These are phyloP conservation scores for Daldinia caldariorum DNA, from an alignment of 495 filamentous ascomycete genomes.

Conservation along the genomic window DNA sequence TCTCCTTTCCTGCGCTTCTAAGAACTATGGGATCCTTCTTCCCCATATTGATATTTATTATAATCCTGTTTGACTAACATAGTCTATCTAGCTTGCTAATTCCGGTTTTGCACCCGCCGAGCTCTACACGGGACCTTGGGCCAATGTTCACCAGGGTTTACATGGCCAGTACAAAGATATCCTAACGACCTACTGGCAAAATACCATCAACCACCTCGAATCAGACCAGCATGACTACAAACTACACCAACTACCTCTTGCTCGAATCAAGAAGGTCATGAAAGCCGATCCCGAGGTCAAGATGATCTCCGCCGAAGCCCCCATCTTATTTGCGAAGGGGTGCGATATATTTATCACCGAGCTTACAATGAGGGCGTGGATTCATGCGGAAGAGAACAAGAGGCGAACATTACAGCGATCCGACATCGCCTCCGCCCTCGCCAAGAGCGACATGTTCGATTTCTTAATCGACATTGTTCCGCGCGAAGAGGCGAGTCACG, in stretches of 20 bases:
- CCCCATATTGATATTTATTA: not conserved
- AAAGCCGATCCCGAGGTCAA: constrained; percentile 99
- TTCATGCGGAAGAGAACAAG: constrained; percentile 99
- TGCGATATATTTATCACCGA: constrained; percentile 99
- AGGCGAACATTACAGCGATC: constrained; percentile 92
- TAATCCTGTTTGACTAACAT: constrained; percentile 24
- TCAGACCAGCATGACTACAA: constrained; percentile 97
- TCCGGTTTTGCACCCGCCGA: constrained; percentile 87
- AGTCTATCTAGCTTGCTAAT: constrained; percentile 66
- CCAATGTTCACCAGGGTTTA: constrained; percentile 97
- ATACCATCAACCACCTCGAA: constrained; percentile 94
- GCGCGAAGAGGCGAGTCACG: constrained; percentile 89
- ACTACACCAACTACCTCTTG: constrained; percentile 91
- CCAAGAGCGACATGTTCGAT: constrained; percentile 99
- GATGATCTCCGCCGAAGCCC: constrained; percentile 99
- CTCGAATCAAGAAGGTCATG: constrained; percentile 99
- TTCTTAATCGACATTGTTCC: constrained; percentile 99
- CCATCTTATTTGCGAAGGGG: constrained; percentile 97
- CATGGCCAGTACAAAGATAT: constrained; percentile 94
- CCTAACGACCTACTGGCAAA: constrained; percentile 98
- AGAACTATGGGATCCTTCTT: constrained; percentile 1
- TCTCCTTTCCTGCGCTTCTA: constrained; percentile 9
- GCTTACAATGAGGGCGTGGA: constrained; percentile 99
- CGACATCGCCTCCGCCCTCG: constrained; percentile 93
- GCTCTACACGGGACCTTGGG: constrained; percentile 92